These are phyloP conservation scores for Athelia sp. DNA, from an alignment of 1,284 basidiomycete genomes.

Conservation along the genomic window DNA sequence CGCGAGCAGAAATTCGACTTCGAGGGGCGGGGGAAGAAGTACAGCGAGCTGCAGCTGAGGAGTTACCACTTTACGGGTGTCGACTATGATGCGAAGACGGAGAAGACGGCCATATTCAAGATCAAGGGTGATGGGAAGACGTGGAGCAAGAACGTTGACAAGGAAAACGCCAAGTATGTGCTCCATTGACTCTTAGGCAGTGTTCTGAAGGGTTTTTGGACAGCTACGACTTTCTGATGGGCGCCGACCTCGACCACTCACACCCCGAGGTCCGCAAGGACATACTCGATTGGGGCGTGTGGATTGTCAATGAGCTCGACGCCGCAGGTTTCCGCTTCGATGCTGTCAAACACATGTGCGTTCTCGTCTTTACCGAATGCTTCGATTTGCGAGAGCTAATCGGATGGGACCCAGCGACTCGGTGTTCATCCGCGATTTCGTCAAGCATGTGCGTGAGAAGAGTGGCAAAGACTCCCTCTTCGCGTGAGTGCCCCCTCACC, in stretches of 20 bases:
- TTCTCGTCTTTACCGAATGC: no score
- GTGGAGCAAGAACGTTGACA: slow-evolving; percentile 68
- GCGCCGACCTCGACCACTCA: slow-evolving; percentile 75
- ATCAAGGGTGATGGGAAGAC: slow-evolving; percentile 52
- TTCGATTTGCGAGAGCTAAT: no score
- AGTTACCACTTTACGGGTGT: slow-evolving; percentile 74
- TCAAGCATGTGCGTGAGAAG: slow-evolving; percentile 41
- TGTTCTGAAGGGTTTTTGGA: no score
- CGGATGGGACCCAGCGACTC: slow-evolving; percentile 23
- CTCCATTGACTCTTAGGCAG: no score
- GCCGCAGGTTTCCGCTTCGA: slow-evolving; percentile 83
- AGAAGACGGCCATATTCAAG: slow-evolving; percentile 58
- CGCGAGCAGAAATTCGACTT: slow-evolving; percentile 89
- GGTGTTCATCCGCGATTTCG: slow-evolving; percentile 45
- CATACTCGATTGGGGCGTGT: slow-evolving; percentile 60
- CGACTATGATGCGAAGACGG: slow-evolving; percentile 79
- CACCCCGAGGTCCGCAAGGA: slow-evolving; percentile 78
- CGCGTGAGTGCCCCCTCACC: no score
- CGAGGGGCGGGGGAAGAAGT: slow-evolving; percentile 72
- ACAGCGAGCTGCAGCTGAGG: slow-evolving; percentile 66
- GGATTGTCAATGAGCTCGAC: slow-evolving; percentile 74
- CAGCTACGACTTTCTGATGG: slow-evolving; percentile 63
- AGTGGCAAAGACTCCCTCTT: slow-evolving; percentile 35
- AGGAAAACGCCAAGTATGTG: slow-evolving; percentile 65
- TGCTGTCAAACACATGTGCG: slow-evolving; percentile 82